Evolutionary conservation across 192 early-diverging fungal genomes (phyloP).

Genomic region (Jimgerdemannia flammicorona): DNA sequence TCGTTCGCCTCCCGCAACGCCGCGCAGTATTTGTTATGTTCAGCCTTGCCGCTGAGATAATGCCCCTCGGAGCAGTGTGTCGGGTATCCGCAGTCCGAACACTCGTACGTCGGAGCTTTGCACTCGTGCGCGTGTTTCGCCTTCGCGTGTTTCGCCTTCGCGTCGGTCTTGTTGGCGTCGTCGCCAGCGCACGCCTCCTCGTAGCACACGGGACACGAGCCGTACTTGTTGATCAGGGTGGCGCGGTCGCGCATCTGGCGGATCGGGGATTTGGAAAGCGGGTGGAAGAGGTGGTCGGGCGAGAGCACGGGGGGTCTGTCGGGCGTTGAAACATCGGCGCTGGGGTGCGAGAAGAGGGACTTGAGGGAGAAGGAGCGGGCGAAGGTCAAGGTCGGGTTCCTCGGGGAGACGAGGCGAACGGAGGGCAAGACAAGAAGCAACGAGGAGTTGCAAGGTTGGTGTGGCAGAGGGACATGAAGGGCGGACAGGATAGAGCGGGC

Average conservation of each 20-base stretch:
- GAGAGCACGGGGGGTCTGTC: slow-evolving; percentile 22
- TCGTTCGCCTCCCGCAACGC: slow-evolving; percentile 66
- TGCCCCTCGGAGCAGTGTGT: slow-evolving; percentile 73
- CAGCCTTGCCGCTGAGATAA: slow-evolving; percentile 52
- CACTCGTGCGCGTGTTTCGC: slow-evolving; percentile 31
- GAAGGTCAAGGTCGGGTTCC: background rate
- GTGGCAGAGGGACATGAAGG: background rate
- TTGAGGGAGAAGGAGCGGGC: background rate
- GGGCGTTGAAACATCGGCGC: background rate
- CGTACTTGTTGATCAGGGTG: slow-evolving; percentile 58
- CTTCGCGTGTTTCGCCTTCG: background rate
- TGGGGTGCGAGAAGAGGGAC: slow-evolving; percentile 1
- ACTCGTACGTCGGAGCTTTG: slow-evolving; percentile 57
- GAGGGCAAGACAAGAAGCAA: background rate
- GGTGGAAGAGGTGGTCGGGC: slow-evolving; percentile 64
- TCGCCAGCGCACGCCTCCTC: slow-evolving; percentile 21
- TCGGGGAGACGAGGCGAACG: background rate
- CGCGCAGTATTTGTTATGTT: slow-evolving; percentile 55
- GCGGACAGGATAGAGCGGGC: background rate
- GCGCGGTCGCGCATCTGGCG: slow-evolving; percentile 61
- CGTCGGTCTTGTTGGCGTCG: slow-evolving; percentile 5
- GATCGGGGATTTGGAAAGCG: slow-evolving; percentile 65
- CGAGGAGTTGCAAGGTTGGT: background rate
- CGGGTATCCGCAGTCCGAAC: slow-evolving; percentile 76
- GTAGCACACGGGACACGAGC: slow-evolving; percentile 66